Base-by-base conservation (phyloP, 768 basidiomycete species). In the Psilocybe azurescens region DNA sequence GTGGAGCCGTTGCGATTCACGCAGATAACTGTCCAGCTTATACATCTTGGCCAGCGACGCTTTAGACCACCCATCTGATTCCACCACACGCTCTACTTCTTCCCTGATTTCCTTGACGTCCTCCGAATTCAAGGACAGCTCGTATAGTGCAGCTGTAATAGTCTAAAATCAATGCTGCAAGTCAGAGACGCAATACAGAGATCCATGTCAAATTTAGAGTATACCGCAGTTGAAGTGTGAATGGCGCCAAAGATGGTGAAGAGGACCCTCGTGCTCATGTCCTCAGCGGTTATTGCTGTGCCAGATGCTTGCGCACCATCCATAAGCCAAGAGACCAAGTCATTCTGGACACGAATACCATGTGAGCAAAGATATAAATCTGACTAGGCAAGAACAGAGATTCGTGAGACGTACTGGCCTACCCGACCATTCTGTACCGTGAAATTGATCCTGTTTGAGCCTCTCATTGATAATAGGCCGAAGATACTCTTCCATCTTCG, bases 271-370 rank as follows among this genome's bases (percentile, higher is more conserved):
- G 67, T 60, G 0, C 75, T 72, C 9, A 82, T 65, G 30, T 76
- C 71, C 14, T 66, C 58, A 0, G 72, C 57, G 3, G 62, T 71
- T 24, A 67, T 64, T 36, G 74, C 71, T 14, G 73, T 59, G 5
- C 71, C 72, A 9, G 56, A 48, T 44, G 65, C 53, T 47, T 70
- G 65, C 0, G 80, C 78, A 9, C 69, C 72, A 49, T 81, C 81
- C 46, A 84, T 72, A 10, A 83, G 69, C 82, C 82, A 86, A 20
- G 76, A 73, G 0, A 85, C 70, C 20, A 84, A 60, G 57, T 84
- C 83, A 56, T 78, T 77, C 83, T 83, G 18, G 9, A 39, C n/a
- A n/a, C n/a, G 16, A 18, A n/a, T 20, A 11, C 2, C 13, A 3
- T 8, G 18, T 50, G n/a, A n/a, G n/a, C 13, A 13, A 44, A n/a